Base-by-base conservation (phyloP, 345 rosid genomes). In the Adansonia digitata region DNA sequence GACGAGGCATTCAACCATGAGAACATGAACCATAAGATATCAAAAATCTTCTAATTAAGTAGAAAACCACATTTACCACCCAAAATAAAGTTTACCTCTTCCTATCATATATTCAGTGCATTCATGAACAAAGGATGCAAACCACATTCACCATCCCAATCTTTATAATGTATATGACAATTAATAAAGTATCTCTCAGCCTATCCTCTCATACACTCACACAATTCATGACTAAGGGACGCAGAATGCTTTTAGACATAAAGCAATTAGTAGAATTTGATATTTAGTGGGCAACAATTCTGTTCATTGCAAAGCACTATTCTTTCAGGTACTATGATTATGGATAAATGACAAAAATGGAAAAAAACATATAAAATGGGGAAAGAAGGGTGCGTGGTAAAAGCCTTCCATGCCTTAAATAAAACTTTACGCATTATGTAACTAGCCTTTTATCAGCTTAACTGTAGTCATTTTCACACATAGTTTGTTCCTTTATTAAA, bases 111-210 rank as follows among this genome's bases (percentile, higher is more conserved):
- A 34, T 14, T 34, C 5, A 15, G 5, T 14, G 12, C 24, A 61
- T 61, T 15, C 12, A 61, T 31, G 42, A 61, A 61, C 2, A 35
- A 62, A 62, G 5, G 68, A 63, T 63, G 27, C 15, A 63, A n/a
- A 65, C 51, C 51, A 40, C 56, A 68, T 27, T 14, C 72, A 45
- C n/a, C 72, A 68, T 26, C 72, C 56, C 37, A 46, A 27, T 68
- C 22, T 45, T 26, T 14, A 39, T 43, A 45, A 26, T 7, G 45
- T 4, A 15, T 42, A 43, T 1, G 37, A 45, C 53, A 45, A 27
- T 3, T 68, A 68, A 68, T 7, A 46, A 6, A 14, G 22, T 46
- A 66, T 42, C 4, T 20, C 52, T 8, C 20, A 26, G 55, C 72
- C 48, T 14, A 43, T 67, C 72, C 18, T 64, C 20, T 20, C 31